These are phyloP conservation scores for Tolypocladium inflatum DNA, from an alignment of 2,329 filamentous ascomycete genomes.

Conservation along the genomic window DNA sequence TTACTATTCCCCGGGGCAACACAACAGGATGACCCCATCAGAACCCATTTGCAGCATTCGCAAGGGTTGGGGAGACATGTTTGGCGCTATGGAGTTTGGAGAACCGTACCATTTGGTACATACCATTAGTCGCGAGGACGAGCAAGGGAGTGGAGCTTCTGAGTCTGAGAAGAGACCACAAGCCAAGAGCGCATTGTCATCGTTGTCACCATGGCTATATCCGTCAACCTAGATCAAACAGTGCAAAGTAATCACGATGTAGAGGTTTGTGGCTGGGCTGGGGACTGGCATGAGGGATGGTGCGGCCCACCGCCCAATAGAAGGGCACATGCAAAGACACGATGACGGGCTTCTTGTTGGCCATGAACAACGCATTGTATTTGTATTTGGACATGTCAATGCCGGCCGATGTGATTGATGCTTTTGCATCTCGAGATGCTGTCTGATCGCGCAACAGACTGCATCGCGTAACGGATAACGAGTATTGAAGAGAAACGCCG, in stretches of 20 bases:
- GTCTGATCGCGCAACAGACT: not conserved
- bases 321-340: not conserved
- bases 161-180: not conserved
- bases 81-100: not conserved
- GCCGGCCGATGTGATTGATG: not conserved
- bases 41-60: not conserved
- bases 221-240: not conserved
- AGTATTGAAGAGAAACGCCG: too few relatives aligned
- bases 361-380: not conserved
- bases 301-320: not conserved
- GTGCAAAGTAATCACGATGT: not conserved
- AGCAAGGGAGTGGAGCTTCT: not conserved
- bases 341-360: not conserved
- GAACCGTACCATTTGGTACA: not conserved
- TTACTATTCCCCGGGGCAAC: not conserved
- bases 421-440: not conserved
- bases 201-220: not conserved
- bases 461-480: too few relatives aligned
- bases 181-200: not conserved
- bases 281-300: not conserved
- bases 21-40: too few relatives aligned
- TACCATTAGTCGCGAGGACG: not conserved
- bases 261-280: not conserved
- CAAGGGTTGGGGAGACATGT: not conserved
- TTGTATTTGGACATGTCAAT: not conserved